Conservation (phyloP, 345 rosid genomes). For the Hirschfeldia incana region DNA sequence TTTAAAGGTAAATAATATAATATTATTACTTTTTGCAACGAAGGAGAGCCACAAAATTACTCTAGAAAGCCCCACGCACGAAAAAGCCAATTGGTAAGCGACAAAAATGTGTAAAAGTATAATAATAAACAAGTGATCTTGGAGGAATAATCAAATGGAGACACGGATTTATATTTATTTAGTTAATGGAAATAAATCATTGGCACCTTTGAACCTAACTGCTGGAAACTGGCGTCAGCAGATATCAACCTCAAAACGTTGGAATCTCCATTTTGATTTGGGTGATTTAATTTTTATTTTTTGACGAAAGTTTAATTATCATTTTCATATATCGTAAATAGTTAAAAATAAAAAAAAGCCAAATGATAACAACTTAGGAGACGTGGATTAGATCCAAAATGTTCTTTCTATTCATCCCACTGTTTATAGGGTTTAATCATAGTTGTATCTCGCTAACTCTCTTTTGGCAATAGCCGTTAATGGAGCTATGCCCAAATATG, state of each 20-base stretch:
- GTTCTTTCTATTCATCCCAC: slow-evolving; percentile 10
- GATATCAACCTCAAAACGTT: slow-evolving; percentile 45
- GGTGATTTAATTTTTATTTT: neutral
- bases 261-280: slow-evolving; percentile 41
- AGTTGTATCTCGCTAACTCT: neutral
- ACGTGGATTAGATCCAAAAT: slow-evolving; percentile 20
- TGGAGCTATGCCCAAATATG: no score
- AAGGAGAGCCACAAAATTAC: slow-evolving; percentile 36
- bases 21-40: neutral
- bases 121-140: slow-evolving; percentile 21
- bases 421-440: neutral
- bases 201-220: slow-evolving; percentile 47
- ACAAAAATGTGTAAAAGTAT: slow-evolving; percentile 25
- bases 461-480: no score
- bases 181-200: slow-evolving; percentile 30
- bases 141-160: slow-evolving; percentile 24
- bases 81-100: slow-evolving; percentile 30
- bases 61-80: slow-evolving; percentile 27
- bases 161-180: slow-evolving; percentile 27
- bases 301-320: neutral
- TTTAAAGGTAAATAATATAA: neutral
- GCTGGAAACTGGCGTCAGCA: slow-evolving; percentile 46
- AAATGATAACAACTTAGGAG: slow-evolving; percentile 11
- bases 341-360: neutral
- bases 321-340: neutral